Percentiles rank a stretch among this genome's conserved stretches.
Evolutionary conservation across 495 filamentous ascomycete genomes (phyloP).

Genomic region (Podospora pseudoanserina): DNA sequence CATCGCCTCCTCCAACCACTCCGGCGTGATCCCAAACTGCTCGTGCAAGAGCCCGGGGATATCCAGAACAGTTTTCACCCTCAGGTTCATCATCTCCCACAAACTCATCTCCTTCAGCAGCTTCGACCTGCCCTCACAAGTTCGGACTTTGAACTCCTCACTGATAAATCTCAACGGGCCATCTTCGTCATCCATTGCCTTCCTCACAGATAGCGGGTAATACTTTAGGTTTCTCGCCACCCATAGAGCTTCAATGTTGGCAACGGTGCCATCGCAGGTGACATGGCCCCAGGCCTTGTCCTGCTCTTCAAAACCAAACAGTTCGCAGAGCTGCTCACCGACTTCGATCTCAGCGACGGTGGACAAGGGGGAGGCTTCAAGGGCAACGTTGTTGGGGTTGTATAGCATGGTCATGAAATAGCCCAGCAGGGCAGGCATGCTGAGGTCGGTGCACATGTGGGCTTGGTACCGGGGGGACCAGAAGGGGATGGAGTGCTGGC

Average conservation of each 20-base stretch:
- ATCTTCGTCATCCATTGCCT: slow-evolving; percentile 36
- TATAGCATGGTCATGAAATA: slow-evolving; percentile 50
- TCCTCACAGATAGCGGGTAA: slow-evolving; percentile 41
- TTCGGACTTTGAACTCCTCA: slow-evolving; percentile 34
- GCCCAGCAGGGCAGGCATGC: slow-evolving; percentile 32
- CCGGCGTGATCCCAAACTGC: slow-evolving; percentile 37
- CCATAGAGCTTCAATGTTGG: slow-evolving; percentile 49
- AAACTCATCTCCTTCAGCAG: slow-evolving; percentile 34
- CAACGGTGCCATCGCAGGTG: slow-evolving; percentile 44
- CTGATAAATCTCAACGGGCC: slow-evolving; percentile 32
- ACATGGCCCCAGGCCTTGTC: slow-evolving; percentile 41
- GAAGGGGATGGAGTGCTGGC: slow-evolving; percentile 38
- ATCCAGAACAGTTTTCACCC: slow-evolving; percentile 36
- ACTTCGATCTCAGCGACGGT: slow-evolving; percentile 42
- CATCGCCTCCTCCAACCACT: slow-evolving; percentile 33
- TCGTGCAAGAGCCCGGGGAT: slow-evolving; percentile 36
- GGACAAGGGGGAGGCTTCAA: slow-evolving; percentile 44
- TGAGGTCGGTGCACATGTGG: slow-evolving; percentile 44
- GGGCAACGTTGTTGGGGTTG: slow-evolving; percentile 49
- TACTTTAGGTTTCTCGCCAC: slow-evolving; percentile 46
- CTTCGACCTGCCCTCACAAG: slow-evolving; percentile 34
- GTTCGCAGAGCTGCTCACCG: slow-evolving; percentile 42
- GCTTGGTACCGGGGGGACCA: slow-evolving; percentile 46
- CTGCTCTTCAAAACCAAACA: slow-evolving; percentile 43
- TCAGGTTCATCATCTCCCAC: slow-evolving; percentile 51